Base-by-base conservation (phyloP, 805 yeast genomes). In the Yarrowia divulgata region DNA sequence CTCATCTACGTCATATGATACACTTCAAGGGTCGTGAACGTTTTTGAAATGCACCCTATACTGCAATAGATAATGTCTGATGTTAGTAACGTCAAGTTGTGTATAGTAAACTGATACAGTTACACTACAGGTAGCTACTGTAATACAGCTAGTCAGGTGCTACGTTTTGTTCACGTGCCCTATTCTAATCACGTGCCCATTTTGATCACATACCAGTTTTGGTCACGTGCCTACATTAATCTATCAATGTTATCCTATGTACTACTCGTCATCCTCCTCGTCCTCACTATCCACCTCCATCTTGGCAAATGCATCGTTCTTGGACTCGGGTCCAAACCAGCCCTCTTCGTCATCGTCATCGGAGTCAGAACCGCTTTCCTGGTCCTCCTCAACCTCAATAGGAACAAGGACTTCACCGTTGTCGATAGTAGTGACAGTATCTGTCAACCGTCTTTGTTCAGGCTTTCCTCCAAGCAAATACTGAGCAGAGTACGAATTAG, bases 271-370 rank as follows among this genome's bases (percentile, higher is more conserved):
- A 8, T 63, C 68, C 3, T 39, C 68, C 7, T 39, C 67, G 35
- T 35, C 54, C 2, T 46, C 57, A 1, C 16, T 29, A 16, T 63
- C 68, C 9, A 49, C 45, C 9, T 37, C 57, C 55, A 40, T 35
- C 35, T 48, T 19, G 9, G 48, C 57, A 49, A 63, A 63, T 6
- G 69, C 70, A 14, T 70, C 69, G 48, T 67, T 42, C 58, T 73
- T 71, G 13, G 75, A 75, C 46, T 74, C 73, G 34, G 77, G 75
- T 13, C 79, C 79, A 69, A 77, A 73, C 81, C 80, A 76, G 37
- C 79, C 78, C 45, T 75, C 79, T 10, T 76, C 77, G 19, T 76
- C 81, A 57, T 76, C 78, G 8, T 77, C 80, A 8, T 76, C 82
- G 1, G 74, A 79, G 9, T 76, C 82, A 1, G 74, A 79, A 1